Conservation (phyloP, 2,329 filamentous ascomycete genomes). For the Ceratocystis ficicola region DNA sequence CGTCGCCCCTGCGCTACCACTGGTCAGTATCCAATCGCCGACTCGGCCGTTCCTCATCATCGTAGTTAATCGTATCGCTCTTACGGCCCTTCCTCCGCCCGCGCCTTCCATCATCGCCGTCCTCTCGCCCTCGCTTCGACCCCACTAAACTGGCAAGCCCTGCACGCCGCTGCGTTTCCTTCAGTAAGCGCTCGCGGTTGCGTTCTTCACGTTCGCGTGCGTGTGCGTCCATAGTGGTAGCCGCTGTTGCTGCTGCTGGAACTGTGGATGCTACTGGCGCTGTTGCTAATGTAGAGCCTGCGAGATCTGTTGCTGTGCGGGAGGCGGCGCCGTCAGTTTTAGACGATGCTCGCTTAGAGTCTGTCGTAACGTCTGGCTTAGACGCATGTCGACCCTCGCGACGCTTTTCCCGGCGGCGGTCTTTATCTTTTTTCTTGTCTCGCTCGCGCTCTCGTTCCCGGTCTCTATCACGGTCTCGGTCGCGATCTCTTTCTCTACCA, state of each 20-base stretch:
- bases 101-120: slow-evolving; percentile 29
- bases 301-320: neutral
- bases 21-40: slow-evolving; percentile 35
- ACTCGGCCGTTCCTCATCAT: slow-evolving; percentile 49
- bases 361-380: slow-evolving; percentile 23
- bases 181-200: slow-evolving; percentile 52
- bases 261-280: slow-evolving; percentile 26
- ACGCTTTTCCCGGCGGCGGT: slow-evolving; percentile 28
- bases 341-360: slow-evolving; percentile 1
- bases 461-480: slow-evolving; percentile 25
- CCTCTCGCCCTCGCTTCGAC: slow-evolving; percentile 41
- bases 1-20: neutral
- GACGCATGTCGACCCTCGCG: slow-evolving; percentile 33
- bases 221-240: slow-evolving; percentile 42
- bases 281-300: slow-evolving; percentile 3
- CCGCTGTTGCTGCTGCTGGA: slow-evolving; percentile 30
- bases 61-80: slow-evolving; percentile 39
- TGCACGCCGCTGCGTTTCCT: slow-evolving; percentile 55
- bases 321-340: slow-evolving; percentile 3
- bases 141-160: slow-evolving; percentile 38
- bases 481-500: slow-evolving; percentile 29
- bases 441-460: slow-evolving; percentile 29
- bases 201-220: slow-evolving; percentile 56
- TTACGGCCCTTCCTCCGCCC: slow-evolving; percentile 16
- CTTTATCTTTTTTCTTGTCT: slow-evolving; percentile 31